Percentiles rank a stretch among this genome's conserved stretches.
Evolutionary conservation across 2,329 filamentous ascomycete genomes (phyloP).

Genomic region (Hypoxylon sp.): DNA sequence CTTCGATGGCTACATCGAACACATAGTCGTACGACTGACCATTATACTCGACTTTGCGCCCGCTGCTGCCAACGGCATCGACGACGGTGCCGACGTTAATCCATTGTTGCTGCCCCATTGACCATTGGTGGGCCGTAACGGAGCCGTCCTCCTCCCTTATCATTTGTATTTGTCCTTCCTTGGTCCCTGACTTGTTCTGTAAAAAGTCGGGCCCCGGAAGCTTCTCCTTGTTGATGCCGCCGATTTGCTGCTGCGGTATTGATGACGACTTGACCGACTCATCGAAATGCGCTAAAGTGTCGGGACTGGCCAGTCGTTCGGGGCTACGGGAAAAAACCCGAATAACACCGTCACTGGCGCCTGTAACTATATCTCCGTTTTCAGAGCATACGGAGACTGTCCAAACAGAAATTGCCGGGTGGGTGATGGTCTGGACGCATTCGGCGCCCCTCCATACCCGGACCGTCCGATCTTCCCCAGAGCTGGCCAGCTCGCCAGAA

Average conservation of each 20-base stretch:
- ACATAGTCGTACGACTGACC: slow-evolving; percentile 96
- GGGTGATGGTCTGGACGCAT: slow-evolving; percentile 95
- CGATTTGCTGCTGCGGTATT: slow-evolving; percentile 88
- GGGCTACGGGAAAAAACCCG: slow-evolving; percentile 83
- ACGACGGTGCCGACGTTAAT: slow-evolving; percentile 94
- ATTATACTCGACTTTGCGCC: slow-evolving; percentile 79
- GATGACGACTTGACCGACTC: slow-evolving; percentile 84
- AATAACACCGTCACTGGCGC: slow-evolving; percentile 87
- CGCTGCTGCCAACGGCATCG: slow-evolving; percentile 85
- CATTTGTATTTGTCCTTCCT: slow-evolving; percentile 96
- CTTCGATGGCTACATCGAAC: slow-evolving; percentile 96
- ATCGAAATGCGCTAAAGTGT: slow-evolving; percentile 80
- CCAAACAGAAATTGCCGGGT: slow-evolving; percentile 98
- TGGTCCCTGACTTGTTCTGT: slow-evolving; percentile 84
- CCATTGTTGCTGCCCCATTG: slow-evolving; percentile 78
- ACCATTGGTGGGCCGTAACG: slow-evolving; percentile 91
- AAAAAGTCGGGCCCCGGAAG: slow-evolving; percentile 91
- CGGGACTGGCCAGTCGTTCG: slow-evolving; percentile 76
- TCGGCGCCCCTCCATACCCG: slow-evolving; percentile 86
- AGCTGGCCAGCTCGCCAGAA: slow-evolving; percentile 88
- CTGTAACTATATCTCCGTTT: slow-evolving; percentile 93
- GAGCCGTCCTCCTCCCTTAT: slow-evolving; percentile 85
- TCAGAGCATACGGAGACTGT: slow-evolving; percentile 83
- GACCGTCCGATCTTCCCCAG: slow-evolving; percentile 93
- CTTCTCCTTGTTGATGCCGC: slow-evolving; percentile 89